Evolutionary conservation across 768 basidiomycete genomes (phyloP).

Genomic region (Termitomyces sp.): DNA sequence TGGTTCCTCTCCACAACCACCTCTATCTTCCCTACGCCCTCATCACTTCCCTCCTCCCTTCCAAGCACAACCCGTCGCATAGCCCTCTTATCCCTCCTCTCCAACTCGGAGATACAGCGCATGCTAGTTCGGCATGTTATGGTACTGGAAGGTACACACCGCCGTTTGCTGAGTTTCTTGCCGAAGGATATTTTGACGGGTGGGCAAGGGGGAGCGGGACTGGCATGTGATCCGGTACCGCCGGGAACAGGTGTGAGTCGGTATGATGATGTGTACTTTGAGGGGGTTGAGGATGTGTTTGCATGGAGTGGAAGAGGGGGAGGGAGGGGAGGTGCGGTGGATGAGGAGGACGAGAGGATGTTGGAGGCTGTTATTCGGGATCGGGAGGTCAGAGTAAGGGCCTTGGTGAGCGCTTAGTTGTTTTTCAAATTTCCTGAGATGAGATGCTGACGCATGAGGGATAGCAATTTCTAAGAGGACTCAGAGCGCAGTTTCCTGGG

Average conservation of each 20-base stretch:
- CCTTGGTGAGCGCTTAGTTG: constrained; percentile 31
- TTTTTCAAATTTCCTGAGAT: not conserved
- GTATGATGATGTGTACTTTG: constrained; percentile 79
- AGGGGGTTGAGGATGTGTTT: constrained; percentile 49
- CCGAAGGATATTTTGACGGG: constrained; percentile 43
- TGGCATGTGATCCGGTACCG: constrained; percentile 86
- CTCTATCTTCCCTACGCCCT: constrained; percentile 34
- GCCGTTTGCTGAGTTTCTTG: constrained; percentile 64
- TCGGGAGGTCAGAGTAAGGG: constrained; percentile 37
- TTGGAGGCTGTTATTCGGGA: constrained; percentile 58
- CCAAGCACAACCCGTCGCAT: constrained; percentile 25
- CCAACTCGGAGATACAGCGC: constrained; percentile 33
- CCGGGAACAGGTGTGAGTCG: constrained; percentile 51
- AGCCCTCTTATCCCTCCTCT: constrained; percentile 35
- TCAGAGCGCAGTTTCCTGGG: constrained; percentile 56
- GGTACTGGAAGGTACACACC: constrained; percentile 62
- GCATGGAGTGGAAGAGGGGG: constrained; percentile 19
- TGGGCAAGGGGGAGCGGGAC: constrained; percentile 34
- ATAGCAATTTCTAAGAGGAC: constrained; percentile 40
- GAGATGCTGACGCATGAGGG: constrained; percentile 26
- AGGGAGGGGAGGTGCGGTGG: constrained; percentile 24
- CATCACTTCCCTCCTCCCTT: constrained; percentile 32
- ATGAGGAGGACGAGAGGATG: constrained; percentile 42
- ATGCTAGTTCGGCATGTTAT: constrained; percentile 73
- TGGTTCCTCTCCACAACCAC: constrained; percentile 70